A percentile compares a stretch with the other conserved stretches of the same genome.
Conservation (phyloP, 345 rosid genomes). For the Anacardium occidentale region DNA sequence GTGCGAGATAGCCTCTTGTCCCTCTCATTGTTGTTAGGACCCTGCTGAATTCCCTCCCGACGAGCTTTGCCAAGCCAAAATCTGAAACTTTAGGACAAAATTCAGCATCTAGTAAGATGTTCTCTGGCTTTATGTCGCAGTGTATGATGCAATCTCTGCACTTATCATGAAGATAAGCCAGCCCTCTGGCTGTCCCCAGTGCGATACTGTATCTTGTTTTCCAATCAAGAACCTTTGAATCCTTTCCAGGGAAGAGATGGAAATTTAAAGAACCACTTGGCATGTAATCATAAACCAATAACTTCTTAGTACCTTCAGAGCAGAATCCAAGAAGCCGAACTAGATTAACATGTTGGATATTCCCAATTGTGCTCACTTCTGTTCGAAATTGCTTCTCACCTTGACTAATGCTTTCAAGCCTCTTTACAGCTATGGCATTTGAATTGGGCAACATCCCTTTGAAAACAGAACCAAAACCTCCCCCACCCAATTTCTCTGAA, state of each 20-base stretch:
- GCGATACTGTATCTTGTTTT: slow-evolving; percentile 59
- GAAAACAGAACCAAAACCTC: slow-evolving; percentile 88
- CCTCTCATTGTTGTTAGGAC: slow-evolving; percentile 84
- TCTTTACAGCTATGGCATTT: slow-evolving; percentile 71
- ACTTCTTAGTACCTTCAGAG: slow-evolving; percentile 56
- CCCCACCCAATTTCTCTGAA: slow-evolving; percentile 74
- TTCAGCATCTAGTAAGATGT: slow-evolving; percentile 67
- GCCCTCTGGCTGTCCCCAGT: slow-evolving; percentile 76
- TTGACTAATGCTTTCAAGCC: slow-evolving; percentile 71
- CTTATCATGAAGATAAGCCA: slow-evolving; percentile 74
- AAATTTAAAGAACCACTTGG: slow-evolving; percentile 65
- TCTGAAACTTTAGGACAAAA: slow-evolving; percentile 80
- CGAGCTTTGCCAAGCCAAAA: slow-evolving; percentile 81
- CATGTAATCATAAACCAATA: slow-evolving; percentile 81
- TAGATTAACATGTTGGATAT: slow-evolving; percentile 76
- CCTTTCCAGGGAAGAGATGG: slow-evolving; percentile 44
- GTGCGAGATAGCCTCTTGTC: slow-evolving; percentile 88
- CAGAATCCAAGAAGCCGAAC: slow-evolving; percentile 88
- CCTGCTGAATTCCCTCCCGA: slow-evolving; percentile 80
- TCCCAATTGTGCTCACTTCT: slow-evolving; percentile 73
- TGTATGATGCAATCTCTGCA: slow-evolving; percentile 89
- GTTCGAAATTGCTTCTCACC: slow-evolving; percentile 90
- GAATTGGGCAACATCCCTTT: slow-evolving; percentile 68
- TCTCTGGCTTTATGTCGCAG: slow-evolving; percentile 86
- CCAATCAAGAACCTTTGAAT: slow-evolving; percentile 51